Percentiles rank a stretch among this genome's conserved stretches.
phyloP scores from a whole-genome alignment of 495 filamentous ascomycete genomes.

The Hypomontagnella submonticulosa region DNA sequence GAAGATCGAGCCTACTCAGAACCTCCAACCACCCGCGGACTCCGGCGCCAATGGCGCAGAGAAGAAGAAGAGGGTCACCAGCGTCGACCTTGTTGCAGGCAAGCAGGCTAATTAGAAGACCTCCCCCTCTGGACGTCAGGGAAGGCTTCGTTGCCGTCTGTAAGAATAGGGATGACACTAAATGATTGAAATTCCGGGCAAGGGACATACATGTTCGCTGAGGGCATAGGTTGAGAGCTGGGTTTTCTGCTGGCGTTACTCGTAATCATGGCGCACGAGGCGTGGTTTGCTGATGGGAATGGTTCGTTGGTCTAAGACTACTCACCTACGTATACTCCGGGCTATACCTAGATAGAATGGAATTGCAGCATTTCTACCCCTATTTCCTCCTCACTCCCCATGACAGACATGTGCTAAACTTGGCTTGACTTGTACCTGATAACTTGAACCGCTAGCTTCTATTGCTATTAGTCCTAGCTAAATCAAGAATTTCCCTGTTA shows the following conservation, averaged over 20 bases:
- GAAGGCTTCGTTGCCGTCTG: constrained; percentile 4
- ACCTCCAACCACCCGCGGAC: constrained; percentile 51
- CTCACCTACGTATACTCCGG: constrained; percentile 3
- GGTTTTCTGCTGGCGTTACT: neutral
- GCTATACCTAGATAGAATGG: constrained; percentile 30
- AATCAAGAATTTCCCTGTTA: too few species aligned
- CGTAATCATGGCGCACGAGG: neutral
- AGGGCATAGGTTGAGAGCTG: constrained; percentile 5
- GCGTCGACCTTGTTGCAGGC: constrained; percentile 21
- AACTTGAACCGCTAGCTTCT: too few species aligned
- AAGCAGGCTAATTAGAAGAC: constrained; percentile 2
- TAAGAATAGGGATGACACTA: neutral
- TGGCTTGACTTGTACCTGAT: neutral
- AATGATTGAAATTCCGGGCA: too few species aligned
- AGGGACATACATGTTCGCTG: neutral
- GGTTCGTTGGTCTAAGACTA: neutral
- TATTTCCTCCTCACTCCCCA: constrained; percentile 6
- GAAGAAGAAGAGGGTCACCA: constrained; percentile 33
- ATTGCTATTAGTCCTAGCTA: too few species aligned
- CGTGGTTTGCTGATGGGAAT: neutral
- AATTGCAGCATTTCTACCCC: constrained; percentile 22
- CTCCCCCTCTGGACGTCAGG: constrained; percentile 11
- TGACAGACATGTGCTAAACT: neutral
- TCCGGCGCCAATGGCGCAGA: constrained; percentile 15
- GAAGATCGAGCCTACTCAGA: constrained; percentile 68